These are phyloP conservation scores for Xylaria multiplex DNA, from an alignment of 2,329 filamentous ascomycete species.

Conservation along the genomic window DNA sequence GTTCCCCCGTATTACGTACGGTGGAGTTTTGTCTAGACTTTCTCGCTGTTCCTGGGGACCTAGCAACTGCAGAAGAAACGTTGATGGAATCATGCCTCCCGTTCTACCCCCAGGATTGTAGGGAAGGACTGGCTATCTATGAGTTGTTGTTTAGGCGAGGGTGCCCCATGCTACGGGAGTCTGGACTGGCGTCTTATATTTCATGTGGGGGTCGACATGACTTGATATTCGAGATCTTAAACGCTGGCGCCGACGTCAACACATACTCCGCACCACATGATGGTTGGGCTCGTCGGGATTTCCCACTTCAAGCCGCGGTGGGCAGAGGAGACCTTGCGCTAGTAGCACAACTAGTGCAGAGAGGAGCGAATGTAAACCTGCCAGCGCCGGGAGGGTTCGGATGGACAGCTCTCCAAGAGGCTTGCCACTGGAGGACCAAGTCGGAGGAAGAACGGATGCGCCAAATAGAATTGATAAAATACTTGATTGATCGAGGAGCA, in stretches of 20 bases:
- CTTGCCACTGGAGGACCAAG: background rate
- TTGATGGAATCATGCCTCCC: too few relatives aligned
- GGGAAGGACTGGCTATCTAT: background rate
- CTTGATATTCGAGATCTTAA: too few relatives aligned
- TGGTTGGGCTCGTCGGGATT: background rate
- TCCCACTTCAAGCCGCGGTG: background rate
- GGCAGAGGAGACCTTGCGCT: background rate
- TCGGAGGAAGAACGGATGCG: too few relatives aligned
- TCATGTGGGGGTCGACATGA: too few relatives aligned
- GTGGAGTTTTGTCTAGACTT: too few relatives aligned
- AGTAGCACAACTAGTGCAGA: background rate
- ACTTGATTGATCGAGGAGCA: background rate
- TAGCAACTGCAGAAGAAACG: too few relatives aligned
- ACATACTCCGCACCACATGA: background rate
- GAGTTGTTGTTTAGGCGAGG: background rate
- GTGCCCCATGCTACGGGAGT: background rate
- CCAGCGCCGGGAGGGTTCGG: background rate
- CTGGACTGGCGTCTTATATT: background rate
- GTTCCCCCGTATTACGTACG: too few relatives aligned
- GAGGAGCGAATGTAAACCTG: background rate
- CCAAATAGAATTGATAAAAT: too few relatives aligned
- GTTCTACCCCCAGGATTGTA: too few relatives aligned
- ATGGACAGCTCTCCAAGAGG: constrained; percentile 3
- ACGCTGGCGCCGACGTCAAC: constrained; percentile 1
- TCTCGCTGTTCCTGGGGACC: too few relatives aligned